Evolutionary conservation across 306 rosid genomes (phyloP), one percentile per base, ranked within the genome.

Genomic region (cucumber (Cucumis sativus)): DNA sequence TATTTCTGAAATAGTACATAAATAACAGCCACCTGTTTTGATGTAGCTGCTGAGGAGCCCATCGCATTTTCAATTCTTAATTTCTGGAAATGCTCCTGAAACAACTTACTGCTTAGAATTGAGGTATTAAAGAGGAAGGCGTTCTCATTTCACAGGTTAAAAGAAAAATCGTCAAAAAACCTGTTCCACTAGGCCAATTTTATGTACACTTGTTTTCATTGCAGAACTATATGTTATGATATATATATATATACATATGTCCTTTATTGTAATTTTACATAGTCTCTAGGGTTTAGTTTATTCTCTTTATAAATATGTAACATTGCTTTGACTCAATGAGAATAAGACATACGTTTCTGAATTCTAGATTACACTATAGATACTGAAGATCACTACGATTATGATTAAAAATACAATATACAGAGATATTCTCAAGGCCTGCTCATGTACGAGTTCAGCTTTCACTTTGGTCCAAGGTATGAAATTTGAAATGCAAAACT

Each of bases 31-130:
- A 90, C 98, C 96, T 95, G 98, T 76, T 95, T 95, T 15, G 10
- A 76, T 80, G 97, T 90, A 79, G 98, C 78, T 63, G 86, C 85
- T 8, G 96, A 87, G 18, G 96, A 89, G 35, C 95, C 90, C 98
- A 95, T 92, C 74, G 98, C 90, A 76, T 77, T 92, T 76, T 92
- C 97, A 30, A 92, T 89, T 87, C 91, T 89, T 37, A 82, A 45
- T 81, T 94, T 94, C 82, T 85, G 79, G 85, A 92, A 92, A 83
- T 92, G 97, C 78, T 95, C 98, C 98, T 95, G 87, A 18, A 61
- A 15, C 28, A 78, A 10, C 20, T 23, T 37, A 33, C 17, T 25
- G 41, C 33, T 72, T 17, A 20, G n/a, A 43, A 40, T 69, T 35
- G 57, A 67, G 33, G 52, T 13, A 69, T 16, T 68, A 67, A 49